These are phyloP conservation scores for Achaetomium macrosporum DNA, from an alignment of 2,329 filamentous ascomycete genomes.

Conservation along the genomic window DNA sequence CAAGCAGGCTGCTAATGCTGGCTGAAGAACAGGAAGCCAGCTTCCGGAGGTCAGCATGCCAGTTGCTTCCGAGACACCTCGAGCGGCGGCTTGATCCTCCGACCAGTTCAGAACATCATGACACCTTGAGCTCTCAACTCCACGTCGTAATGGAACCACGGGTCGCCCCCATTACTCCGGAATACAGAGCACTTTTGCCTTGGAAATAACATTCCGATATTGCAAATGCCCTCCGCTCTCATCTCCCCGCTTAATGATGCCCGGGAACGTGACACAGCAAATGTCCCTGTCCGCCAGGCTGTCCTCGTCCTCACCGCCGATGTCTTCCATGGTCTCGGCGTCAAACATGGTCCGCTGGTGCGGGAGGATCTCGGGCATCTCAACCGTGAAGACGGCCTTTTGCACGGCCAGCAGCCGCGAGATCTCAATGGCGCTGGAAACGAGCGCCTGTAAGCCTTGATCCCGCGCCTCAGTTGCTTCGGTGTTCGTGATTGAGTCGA, in stretches of 20 bases:
- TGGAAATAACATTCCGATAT: slow-evolving; percentile 57
- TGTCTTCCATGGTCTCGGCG: slow-evolving; percentile 57
- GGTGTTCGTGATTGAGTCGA: slow-evolving; percentile 44
- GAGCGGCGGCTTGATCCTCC: too few species aligned
- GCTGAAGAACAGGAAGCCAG: too few species aligned
- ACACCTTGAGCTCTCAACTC: too few species aligned
- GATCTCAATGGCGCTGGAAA: slow-evolving; percentile 50
- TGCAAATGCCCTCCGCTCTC: slow-evolving; percentile 57
- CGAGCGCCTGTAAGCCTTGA: slow-evolving; percentile 46
- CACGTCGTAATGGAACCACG: neutral
- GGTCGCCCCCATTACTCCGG: slow-evolving; percentile 34
- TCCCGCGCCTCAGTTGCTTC: slow-evolving; percentile 41
- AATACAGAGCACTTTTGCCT: slow-evolving; percentile 58
- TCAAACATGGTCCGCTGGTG: slow-evolving; percentile 54
- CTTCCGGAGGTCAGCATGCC: too few species aligned
- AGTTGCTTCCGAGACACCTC: too few species aligned
- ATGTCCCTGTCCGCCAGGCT: slow-evolving; percentile 48
- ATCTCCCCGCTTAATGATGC: slow-evolving; percentile 58
- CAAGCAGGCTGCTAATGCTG: too few species aligned
- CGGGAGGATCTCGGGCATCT: slow-evolving; percentile 48
- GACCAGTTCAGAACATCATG: too few species aligned
- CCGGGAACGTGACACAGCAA: slow-evolving; percentile 58
- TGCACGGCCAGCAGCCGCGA: slow-evolving; percentile 52
- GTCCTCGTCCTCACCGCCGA: slow-evolving; percentile 57
- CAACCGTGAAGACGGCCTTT: slow-evolving; percentile 51